phyloP scores from a whole-genome alignment of 441 rosid genomes.

The Dalechampia spathulata region DNA sequence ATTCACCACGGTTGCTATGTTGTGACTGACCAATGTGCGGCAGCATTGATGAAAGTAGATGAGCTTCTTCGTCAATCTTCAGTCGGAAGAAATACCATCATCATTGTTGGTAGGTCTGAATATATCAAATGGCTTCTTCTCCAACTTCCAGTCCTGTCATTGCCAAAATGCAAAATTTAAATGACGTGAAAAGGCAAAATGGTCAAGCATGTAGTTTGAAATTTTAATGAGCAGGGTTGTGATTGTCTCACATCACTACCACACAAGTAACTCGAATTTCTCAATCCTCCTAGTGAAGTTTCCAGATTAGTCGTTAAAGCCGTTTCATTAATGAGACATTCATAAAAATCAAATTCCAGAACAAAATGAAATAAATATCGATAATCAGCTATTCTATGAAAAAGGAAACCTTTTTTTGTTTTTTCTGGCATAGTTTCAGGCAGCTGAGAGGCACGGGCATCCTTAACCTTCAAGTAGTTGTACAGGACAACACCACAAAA shows the following conservation, averaged over 20 bases:
- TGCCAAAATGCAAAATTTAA: conserved; percentile 7
- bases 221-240: too few relatives aligned
- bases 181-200: too few relatives aligned
- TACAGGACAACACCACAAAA: conserved; percentile 98
- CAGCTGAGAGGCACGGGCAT: conserved; percentile 74
- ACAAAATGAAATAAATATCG: too few relatives aligned
- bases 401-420: conserved; percentile 47
- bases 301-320: too few relatives aligned
- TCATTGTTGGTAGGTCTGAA: conserved; percentile 43
- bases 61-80: conserved; percentile 76
- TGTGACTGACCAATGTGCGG: conserved; percentile 70
- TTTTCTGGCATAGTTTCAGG: conserved; percentile 72
- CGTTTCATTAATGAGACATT: too few relatives aligned
- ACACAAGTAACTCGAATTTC: too few relatives aligned
- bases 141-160: conserved; percentile 84
- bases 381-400: too few relatives aligned
- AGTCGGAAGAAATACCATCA: conserved; percentile 41
- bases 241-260: too few relatives aligned
- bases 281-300: too few relatives aligned
- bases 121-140: conserved; percentile 89
- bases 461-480: conserved; percentile 88
- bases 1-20: conserved; percentile 39
- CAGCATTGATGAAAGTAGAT: conserved; percentile 61
- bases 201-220: too few relatives aligned
- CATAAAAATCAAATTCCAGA: too few relatives aligned